These are phyloP conservation scores for Acanthamoeba healyi DNA, from an alignment of 208 protist species.

Conservation along the genomic window DNA sequence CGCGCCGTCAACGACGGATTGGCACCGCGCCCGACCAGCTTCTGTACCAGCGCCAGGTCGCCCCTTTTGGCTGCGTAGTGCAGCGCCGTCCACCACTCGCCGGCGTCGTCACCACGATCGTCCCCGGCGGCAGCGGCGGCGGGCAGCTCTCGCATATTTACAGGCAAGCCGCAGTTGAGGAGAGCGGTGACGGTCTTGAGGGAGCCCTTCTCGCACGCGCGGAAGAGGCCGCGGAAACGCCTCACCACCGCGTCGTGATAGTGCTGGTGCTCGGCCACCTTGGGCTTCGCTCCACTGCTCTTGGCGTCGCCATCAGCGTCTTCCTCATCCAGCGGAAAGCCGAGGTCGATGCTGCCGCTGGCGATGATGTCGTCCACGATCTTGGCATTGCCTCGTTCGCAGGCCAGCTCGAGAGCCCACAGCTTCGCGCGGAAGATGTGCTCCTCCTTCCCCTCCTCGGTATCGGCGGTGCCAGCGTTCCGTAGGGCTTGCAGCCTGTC, in stretches of 20 bases:
- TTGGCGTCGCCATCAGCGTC: not conserved
- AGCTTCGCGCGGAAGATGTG: not conserved
- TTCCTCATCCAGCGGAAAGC: not conserved
- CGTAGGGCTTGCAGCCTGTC: not conserved
- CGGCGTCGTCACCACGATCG: not conserved
- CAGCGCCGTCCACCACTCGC: not conserved
- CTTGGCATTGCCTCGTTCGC: not conserved
- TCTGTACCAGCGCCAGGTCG: constrained; percentile 6
- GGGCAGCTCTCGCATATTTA: constrained; percentile 5
- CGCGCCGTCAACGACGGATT: not conserved
- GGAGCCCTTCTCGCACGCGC: constrained; percentile 10
- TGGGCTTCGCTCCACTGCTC: not conserved
- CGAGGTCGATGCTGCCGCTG: constrained; percentile 4
- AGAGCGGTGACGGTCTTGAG: constrained; percentile 18
- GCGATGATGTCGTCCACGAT: constrained; percentile 10
- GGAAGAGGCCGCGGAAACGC: constrained; percentile 6
- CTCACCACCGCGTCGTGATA: not conserved
- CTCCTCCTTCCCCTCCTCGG: not conserved
- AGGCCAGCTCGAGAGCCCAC: constrained; percentile 15
- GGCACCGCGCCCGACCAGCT: not conserved
- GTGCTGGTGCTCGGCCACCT: not conserved
- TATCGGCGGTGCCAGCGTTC: not conserved
- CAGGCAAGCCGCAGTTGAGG: constrained; percentile 9
- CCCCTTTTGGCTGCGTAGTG: constrained; percentile 19
- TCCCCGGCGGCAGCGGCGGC: not conserved